Base-by-base conservation (phyloP, 805 yeast genomes). In the Candida odintsovae region DNA sequence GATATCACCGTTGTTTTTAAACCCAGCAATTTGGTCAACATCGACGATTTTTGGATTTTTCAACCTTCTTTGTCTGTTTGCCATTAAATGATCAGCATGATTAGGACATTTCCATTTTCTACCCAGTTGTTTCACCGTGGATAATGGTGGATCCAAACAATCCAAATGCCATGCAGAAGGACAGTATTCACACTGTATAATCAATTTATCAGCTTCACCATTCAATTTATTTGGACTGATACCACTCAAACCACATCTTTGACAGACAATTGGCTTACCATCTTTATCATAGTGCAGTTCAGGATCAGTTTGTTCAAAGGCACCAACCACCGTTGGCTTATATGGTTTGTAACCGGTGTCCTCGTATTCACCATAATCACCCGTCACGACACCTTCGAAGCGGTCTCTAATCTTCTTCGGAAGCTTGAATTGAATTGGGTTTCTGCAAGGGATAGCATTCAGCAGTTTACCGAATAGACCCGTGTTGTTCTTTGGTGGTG, bases 41-140 rank as follows among this genome's bases (percentile, higher is more conserved):
- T 83, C 86, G 8, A 81, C 61, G 21, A 74, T 66, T 5, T 72
- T 64, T 40, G 78, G 78, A 52, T 73, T 76, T 53, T 72, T 76
- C 53, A 76, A 71, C 57, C 74, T 70, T 43, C 89, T 67, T 44
- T 64, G 55, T 46, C 72, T 67, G 13, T 70, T 46, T 12, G 51
- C 39, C 6, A 54, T 40, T 16, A 57, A 46, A 43, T 51, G 51
- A 42, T 54, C 57, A 19, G 80, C 78, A 67, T 89, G 97, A 54
- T 86, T 83, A 2, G 97, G 98, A 64, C 96, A 94, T 67, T 78
- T 82, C 98, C 97, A 92, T 63, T 83, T 86, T 40, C 73, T 72
- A 2, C 94, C 95, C 39, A 86, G 61, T 37, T 83, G 80, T 56
- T 88, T 87, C 18, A 83, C 78, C 6, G 83, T 71, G 15, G 87